phyloP scores from a whole-genome alignment of 768 basidiomycete species.

The Psilocybe cyanescens region DNA sequence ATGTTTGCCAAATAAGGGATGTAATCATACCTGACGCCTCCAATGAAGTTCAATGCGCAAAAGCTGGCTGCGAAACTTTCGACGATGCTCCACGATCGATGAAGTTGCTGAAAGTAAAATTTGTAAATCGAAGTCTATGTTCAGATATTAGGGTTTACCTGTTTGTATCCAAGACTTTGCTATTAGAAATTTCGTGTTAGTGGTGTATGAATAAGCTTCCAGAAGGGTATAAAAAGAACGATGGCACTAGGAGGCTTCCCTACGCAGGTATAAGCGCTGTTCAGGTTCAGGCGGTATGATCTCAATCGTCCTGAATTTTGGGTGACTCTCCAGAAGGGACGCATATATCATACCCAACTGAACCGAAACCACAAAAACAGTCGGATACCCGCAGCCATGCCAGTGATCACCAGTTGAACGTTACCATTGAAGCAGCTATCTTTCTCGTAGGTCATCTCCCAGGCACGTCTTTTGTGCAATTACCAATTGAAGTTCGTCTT shows the following conservation, averaged over 20 bases:
- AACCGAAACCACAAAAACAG: slow-evolving; percentile 31
- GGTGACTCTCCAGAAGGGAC: slow-evolving; percentile 13
- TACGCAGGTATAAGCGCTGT: slow-evolving; percentile 98
- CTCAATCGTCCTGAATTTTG: slow-evolving; percentile 74
- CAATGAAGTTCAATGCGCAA: slow-evolving; percentile 89
- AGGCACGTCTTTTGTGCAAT: slow-evolving; percentile 32
- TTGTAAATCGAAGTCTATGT: not conserved
- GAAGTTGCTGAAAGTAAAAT: slow-evolving; percentile 64
- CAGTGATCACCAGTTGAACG: slow-evolving; percentile 71
- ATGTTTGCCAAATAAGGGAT: slow-evolving; percentile 1
- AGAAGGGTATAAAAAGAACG: slow-evolving; percentile 42
- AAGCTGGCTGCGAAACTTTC: slow-evolving; percentile 91
- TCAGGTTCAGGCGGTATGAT: slow-evolving; percentile 98
- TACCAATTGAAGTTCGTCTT: slow-evolving; percentile 53
- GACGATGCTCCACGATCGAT: slow-evolving; percentile 81
- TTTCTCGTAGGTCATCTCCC: slow-evolving; percentile 33
- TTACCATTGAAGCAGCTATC: slow-evolving; percentile 62
- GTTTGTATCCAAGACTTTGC: slow-evolving; percentile 81
- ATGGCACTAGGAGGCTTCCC: slow-evolving; percentile 88
- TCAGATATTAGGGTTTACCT: slow-evolving; percentile 47
- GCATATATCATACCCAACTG: slow-evolving; percentile 20
- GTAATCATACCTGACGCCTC: slow-evolving; percentile 67
- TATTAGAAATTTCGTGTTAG: slow-evolving; percentile 60
- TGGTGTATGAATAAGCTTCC: slow-evolving; percentile 38
- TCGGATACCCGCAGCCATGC: slow-evolving; percentile 92